These are phyloP conservation scores for Aspergillus thermomutatus DNA, from an alignment of 2,329 filamentous ascomycete genomes.

Conservation along the genomic window DNA sequence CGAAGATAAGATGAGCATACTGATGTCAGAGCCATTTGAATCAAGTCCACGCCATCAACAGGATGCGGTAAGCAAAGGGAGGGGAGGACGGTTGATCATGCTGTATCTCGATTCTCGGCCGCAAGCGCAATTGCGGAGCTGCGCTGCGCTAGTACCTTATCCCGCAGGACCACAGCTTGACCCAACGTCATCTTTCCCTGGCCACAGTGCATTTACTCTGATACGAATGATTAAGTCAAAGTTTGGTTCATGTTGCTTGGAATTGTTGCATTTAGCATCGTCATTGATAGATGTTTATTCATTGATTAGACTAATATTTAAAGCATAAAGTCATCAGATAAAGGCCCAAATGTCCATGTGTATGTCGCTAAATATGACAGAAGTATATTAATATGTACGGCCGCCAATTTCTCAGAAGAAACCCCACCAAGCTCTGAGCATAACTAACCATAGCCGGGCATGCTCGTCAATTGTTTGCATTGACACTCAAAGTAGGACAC, in stretches of 20 bases:
- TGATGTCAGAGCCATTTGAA: constrained; percentile 44
- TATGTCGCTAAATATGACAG: background rate
- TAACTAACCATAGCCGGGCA: background rate
- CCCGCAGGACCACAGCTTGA: background rate
- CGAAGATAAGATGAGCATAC: constrained; percentile 18
- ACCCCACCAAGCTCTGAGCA: background rate
- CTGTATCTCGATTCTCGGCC: constrained; percentile 11
- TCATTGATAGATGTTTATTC: background rate
- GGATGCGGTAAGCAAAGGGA: constrained; percentile 5
- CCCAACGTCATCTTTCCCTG: background rate
- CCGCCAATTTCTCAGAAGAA: too few relatives aligned
- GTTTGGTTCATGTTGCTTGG: background rate
- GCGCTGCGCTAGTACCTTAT: constrained; percentile 12
- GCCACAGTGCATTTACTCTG: background rate
- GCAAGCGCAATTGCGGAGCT: constrained; percentile 11
- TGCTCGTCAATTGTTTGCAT: constrained; percentile 5
- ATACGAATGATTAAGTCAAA: background rate
- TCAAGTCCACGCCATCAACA: constrained; percentile 31
- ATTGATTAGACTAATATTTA: background rate
- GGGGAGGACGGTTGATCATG: constrained; percentile 16
- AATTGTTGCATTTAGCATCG: background rate
- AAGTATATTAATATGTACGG: background rate
- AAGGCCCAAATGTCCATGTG: background rate
- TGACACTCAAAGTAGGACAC: constrained; percentile 12
- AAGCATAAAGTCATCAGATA: background rate